Evolutionary conservation across 2,329 filamentous ascomycete genomes (phyloP), one percentile per base, ranked within the genome.

Genomic region (Podosphaera leucotricha): DNA sequence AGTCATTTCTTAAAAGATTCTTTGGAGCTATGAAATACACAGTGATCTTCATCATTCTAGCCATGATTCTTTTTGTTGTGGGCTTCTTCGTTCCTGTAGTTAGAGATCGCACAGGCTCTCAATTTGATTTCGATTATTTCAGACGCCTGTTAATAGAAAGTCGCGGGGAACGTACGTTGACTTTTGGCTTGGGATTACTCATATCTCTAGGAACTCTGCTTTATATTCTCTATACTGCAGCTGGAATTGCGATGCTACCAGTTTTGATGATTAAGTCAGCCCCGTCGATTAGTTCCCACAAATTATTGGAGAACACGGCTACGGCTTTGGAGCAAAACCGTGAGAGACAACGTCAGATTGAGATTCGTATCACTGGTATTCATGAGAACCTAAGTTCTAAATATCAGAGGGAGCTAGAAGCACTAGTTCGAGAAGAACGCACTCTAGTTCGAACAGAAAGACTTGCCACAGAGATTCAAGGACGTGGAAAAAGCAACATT

Each of bases 21-120:
- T 78, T 77, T 71, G 77, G 77, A n/a, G 84, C 90, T 3, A 66
- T 82, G 58, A 93, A 92, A 62, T 95, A 94, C 63, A 94, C 90
- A 0, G 63, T 86, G 42, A 78, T 75, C 47, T 95, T 95, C 59
- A 62, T 95, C 40, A 62, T 77, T 30, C 69, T 95, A 6, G 72
- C 90, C 4, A 67, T 86, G 41, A 73, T 87, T 39, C 65, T 98
- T 13, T 92, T 98, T 66, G 62, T 94, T 18, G 71, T 95, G 22
- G 90, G 90, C 38, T 93, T 95, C 66, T 94, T 98, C 59, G 77
- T 92, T 0, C 90, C 90, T 0, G 75, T 83, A 4, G 77, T 81
- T 4, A 80, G 74, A 47, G 68, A 76, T 49, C 68, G 69, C 47
- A 67, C 67, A 35, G 73, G 75, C 42, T 70, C 70, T 35, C 75